Base-by-base conservation (phyloP, 2,329 filamentous ascomycete genomes). In the Rhynchosporium secalis region DNA sequence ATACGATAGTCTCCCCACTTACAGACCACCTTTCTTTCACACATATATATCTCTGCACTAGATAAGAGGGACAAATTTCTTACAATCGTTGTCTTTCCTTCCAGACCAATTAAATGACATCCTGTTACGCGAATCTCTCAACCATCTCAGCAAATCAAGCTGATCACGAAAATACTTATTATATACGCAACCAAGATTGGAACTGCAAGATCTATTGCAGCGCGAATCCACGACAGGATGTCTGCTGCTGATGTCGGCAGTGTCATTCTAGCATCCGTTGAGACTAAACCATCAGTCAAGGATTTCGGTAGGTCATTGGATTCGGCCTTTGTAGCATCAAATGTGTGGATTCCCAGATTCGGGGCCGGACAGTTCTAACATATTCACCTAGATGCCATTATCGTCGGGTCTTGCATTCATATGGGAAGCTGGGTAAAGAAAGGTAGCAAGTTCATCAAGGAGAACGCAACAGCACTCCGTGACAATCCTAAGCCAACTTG, bases 161-260 rank as follows among this genome's bases (percentile, higher is more conserved):
- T 28, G 31, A 38, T 38, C 20, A 52, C 36, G 48, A 52, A 52
- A 31, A 36, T 52, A 20, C 48, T 52, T 33, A 55, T 62, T 41
- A 29, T 40, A 20, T 62, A 62, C 47, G 43, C 41, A 12, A 48
- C 49, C 12, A 31, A 29, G 15, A 38, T 26, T 29, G 61, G 56
- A 10, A 36, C 48, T 15, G 58, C 61, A 13, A 54, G 52, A 41
- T 59, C 56, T 4, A 56, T 62, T 29, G 61, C 61, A 45, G 56
- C 59, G 56, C 55, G 56, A 15, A 62, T 62, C 20, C n/a, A 58
- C 12, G 15, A 33, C 2, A 55, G 61, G 40, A 41, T 62, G 13
- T n/a, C 31, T n/a, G 13, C 47, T 31, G 56, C 54, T 36, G 58
- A 59, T 36, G n/a, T 62, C n/a, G 49, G 56, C n/a, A 46, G 47